A percentile compares a stretch with the other conserved stretches of the same genome.
phyloP scores from a whole-genome alignment of 2,329 filamentous ascomycete species.

The Verticillium nonalfalfae region DNA sequence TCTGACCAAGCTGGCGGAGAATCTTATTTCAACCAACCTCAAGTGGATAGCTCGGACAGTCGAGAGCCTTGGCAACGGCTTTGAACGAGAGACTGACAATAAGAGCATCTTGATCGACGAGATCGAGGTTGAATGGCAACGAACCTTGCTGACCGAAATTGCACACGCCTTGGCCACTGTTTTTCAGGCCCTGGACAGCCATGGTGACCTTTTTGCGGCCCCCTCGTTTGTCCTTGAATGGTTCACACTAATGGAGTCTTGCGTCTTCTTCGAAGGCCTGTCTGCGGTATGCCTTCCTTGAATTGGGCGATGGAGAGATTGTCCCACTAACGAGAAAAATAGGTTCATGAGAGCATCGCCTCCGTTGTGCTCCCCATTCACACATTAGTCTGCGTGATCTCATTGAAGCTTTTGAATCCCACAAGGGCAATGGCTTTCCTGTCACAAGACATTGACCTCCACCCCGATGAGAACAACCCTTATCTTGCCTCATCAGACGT shows the following conservation, averaged over 20 bases:
- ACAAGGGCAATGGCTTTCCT: constrained; percentile 50
- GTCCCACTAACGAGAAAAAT: background rate
- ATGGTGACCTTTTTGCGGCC: constrained; percentile 46
- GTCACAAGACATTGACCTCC: constrained; percentile 40
- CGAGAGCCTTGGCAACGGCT: constrained; percentile 37
- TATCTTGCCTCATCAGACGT: constrained; percentile 67
- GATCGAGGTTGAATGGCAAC: constrained; percentile 52
- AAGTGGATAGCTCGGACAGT: constrained; percentile 41
- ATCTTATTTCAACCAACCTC: constrained; percentile 41
- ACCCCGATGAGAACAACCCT: constrained; percentile 36
- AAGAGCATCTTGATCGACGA: constrained; percentile 42
- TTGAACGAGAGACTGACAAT: constrained; percentile 47
- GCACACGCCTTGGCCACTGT: constrained; percentile 68
- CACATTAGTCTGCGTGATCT: constrained; percentile 63
- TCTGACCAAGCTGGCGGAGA: constrained; percentile 28
- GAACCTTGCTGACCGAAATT: constrained; percentile 61
- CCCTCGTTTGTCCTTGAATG: constrained; percentile 58
- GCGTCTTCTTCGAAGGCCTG: constrained; percentile 63
- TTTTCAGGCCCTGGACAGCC: constrained; percentile 61
- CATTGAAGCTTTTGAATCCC: constrained; percentile 65
- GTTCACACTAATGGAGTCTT: constrained; percentile 66
- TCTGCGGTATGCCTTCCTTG: constrained; percentile 32
- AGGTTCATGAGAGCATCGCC: constrained; percentile 32
- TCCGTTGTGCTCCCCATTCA: constrained; percentile 60
- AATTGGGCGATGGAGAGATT: no score